Percentiles rank a stretch among this genome's conserved stretches.
These are phyloP conservation scores for Posidonia oceanica DNA, from an alignment of 116 monocot genomes.

Conservation along the genomic window DNA sequence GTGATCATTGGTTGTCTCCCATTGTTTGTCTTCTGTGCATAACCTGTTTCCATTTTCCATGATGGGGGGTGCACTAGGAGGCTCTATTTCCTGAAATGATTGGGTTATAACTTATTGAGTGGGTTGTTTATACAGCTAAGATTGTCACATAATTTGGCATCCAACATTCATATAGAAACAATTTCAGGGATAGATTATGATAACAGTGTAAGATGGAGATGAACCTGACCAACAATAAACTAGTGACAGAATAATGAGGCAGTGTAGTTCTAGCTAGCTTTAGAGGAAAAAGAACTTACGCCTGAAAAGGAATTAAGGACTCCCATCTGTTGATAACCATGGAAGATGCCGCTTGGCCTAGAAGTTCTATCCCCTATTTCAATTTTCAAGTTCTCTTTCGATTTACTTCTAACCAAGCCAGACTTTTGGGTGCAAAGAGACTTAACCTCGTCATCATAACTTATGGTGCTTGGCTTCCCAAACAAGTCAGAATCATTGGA, in stretches of 20 bases:
- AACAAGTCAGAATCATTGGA: conserved; percentile 47
- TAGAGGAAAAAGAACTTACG: neutral
- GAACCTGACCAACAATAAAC: no score
- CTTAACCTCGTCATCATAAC: conserved; percentile 29
- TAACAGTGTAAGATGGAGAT: no score
- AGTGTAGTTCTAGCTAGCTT: no score
- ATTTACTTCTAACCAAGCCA: conserved; percentile 36
- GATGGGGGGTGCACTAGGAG: conserved; percentile 92
- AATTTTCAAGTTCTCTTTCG: conserved; percentile 66
- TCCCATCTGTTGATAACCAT: conserved; percentile 10
- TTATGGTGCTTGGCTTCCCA: conserved; percentile 9
- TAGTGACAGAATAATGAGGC: no score
- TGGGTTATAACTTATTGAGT: conserved; percentile 10
- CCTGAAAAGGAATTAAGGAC: conserved; percentile 13
- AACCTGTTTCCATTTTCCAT: conserved; percentile 25
- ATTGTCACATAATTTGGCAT: no score
- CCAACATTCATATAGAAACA: no score
- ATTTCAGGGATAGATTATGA: no score
- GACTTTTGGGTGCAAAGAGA: conserved; percentile 5
- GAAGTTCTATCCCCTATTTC: neutral
- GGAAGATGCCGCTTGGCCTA: conserved; percentile 3
- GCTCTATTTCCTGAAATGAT: conserved; percentile 32
- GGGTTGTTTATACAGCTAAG: no score
- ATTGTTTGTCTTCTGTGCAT: conserved; percentile 16
- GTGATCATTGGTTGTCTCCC: neutral